Evolutionary conservation across 257 asterid genomes (phyloP).

Genomic region (Anisodus acutangulus): DNA sequence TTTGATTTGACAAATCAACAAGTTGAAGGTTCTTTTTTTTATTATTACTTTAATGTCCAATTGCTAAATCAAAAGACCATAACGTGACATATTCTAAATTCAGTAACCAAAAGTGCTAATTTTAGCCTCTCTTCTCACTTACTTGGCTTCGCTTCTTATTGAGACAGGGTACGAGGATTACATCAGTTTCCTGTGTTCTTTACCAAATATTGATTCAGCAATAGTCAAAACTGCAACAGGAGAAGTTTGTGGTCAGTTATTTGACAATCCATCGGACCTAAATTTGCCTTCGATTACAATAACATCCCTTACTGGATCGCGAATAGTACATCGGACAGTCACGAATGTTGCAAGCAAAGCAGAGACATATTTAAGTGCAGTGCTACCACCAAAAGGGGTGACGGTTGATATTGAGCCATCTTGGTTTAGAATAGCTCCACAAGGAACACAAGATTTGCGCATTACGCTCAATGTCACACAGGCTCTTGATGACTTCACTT

Average conservation of each 20-base stretch:
- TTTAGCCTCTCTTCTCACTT: not conserved
- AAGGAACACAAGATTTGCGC: constrained; percentile 57
- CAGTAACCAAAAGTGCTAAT: not conserved
- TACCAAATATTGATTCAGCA: constrained; percentile 65
- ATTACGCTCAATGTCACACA: constrained; percentile 55
- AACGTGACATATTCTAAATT: not conserved
- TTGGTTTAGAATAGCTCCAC: constrained; percentile 68
- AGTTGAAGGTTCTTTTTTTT: not conserved
- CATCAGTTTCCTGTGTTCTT: constrained; percentile 75
- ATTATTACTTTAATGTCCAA: not conserved
- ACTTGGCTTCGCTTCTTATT: not conserved
- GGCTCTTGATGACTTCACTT: constrained; percentile 66
- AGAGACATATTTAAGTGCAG: constrained; percentile 67
- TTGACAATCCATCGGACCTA: constrained; percentile 66
- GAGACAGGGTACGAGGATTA: constrained; percentile 70
- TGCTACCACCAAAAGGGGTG: constrained; percentile 66
- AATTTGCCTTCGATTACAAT: constrained; percentile 86
- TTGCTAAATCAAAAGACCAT: not conserved
- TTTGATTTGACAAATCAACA: not conserved
- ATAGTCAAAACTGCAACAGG: constrained; percentile 67
- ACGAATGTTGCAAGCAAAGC: constrained; percentile 63
- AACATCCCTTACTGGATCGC: constrained; percentile 64
- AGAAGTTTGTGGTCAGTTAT: constrained; percentile 59
- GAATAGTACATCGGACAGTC: constrained; percentile 56
- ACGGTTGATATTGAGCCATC: constrained; percentile 57